Evolutionary conservation across 2,329 filamentous ascomycete genomes (phyloP), one percentile per base, ranked within the genome.

Genomic region (Didymella lethalis): DNA sequence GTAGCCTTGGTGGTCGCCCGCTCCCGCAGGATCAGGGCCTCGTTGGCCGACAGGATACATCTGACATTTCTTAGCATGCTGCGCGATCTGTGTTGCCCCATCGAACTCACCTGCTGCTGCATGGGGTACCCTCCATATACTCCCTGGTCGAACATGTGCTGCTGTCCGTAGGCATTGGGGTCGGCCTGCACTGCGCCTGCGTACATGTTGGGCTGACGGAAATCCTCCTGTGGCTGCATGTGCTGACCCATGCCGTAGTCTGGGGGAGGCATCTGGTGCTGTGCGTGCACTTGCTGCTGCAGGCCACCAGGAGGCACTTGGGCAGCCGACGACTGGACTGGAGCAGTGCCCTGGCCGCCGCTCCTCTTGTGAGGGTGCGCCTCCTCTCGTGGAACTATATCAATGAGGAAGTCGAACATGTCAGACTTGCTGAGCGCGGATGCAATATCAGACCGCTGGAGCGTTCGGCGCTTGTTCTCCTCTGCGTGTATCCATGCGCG

Each of bases 331-430:
- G 75, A 73, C 56, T 73, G 70, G 12, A 78, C 72, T 54, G 78
- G 68, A 69, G 81, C 61, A 55, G 67, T 75, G 45, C 69, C 79
- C 7, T 62, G 63, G 7, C 47, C 52, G 63, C 48, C 70, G 58
- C 68, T 74, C 52, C 93, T 85, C 81, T 97, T 97, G 40, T 93
- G 92, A 23, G 90, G 88, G 10, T 91, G 86, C 34, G 94, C 93
- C 78, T 99, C 95, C 77, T 99, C 95, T 51, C 95, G 89, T 3
- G 95, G 95, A 6, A 99, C 95, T 62, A 99, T 99, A 75, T 99
- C 95, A 76, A 99, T 99, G 59, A 99, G 84, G 80, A 99, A 99
- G 81, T 99, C 95, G 78, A 99, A 99, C 95, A 99, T 99, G 81
- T 99, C 95, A 23, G 93, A 97, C 80, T 99, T 99, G 60, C 92